phyloP scores from a whole-genome alignment of 208 protist genomes.

The Leishmania lainsoni region DNA sequence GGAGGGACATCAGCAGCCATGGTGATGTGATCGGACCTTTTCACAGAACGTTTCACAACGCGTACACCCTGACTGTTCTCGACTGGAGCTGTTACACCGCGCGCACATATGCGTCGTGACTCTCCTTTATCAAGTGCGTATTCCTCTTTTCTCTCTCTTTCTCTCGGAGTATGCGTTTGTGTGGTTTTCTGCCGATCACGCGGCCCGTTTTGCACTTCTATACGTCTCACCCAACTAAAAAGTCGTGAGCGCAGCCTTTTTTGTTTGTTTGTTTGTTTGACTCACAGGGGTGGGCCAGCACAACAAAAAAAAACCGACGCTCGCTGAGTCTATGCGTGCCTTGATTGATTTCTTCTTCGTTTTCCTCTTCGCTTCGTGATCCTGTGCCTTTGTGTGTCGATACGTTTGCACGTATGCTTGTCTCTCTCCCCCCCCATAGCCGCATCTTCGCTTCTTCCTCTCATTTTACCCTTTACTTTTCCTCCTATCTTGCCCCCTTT shows the following conservation, averaged over 20 bases:
- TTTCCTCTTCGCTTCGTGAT: neutral
- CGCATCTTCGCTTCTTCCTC: constrained; percentile 9
- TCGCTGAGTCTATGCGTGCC: neutral
- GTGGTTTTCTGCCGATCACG: neutral
- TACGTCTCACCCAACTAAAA: neutral
- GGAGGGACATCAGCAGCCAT: neutral
- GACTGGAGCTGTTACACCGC: neutral
- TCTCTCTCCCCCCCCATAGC: neutral
- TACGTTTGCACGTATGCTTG: neutral
- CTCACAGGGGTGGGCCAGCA: neutral
- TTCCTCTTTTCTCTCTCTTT: neutral
- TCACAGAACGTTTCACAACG: neutral
- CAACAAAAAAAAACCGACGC: neutral
- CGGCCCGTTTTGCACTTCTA: neutral
- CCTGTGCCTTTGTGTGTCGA: neutral
- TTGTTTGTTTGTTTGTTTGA: neutral
- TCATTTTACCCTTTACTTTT: constrained; percentile 2
- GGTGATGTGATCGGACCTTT: neutral
- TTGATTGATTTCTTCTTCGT: neutral
- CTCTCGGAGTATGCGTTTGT: neutral
- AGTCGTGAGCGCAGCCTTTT: neutral
- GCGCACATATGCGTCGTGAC: neutral
- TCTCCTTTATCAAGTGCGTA: neutral
- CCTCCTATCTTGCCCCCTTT: neutral
- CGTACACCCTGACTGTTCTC: neutral